Evolutionary conservation across 345 rosid species (phyloP), one percentile per base, ranked within the genome.

Genomic region (Brassica rapa): DNA sequence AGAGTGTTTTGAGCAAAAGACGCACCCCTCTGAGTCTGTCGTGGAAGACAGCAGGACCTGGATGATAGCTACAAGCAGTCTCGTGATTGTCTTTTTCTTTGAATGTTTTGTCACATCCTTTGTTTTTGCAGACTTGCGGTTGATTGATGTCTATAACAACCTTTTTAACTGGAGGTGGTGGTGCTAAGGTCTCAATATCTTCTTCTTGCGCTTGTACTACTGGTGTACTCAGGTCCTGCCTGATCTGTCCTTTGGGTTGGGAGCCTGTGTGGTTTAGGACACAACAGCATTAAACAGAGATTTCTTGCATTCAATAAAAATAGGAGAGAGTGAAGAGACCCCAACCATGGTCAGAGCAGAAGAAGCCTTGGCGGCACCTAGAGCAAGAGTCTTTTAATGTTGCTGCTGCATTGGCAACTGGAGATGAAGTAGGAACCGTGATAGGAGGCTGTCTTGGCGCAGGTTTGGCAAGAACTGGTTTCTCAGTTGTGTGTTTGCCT

Each of bases 271-370:
- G 16, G 63, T 15, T 62, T 77, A 8, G 39, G 39, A 66, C 9
- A 75, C 29, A 24, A 7, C 21, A 23, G 1, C 9, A 14, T 75
- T 32, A 43, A 21, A 59, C 8, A 46, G 12, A 71, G 30, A 8
- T 33, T 15, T 10, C 15, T 11, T 35, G 63, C 0, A 30, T 43
- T 63, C 46, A 60, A 0, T 19, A 7, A 53, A 35, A 59, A 55
- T n/a, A 6, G 65, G 27, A 11, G 51, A 76, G 73, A 76, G 39
- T 43, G 33, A 57, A 53, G 51, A 29, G 90, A 89, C 15, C 15
- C 96, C 86, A 60, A 93, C 99, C 99, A 32, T 95, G 99, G 78
- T 90, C 96, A 3, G 99, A 95, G 82, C 98, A 95, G 84, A 90
- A 95, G 89, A 95, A 95, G 55, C 99, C 96, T 84, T 93, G 99